Evolutionary conservation across 2,329 filamentous ascomycete species (phyloP).

Genomic region (Keithomyces neogunnii): DNA sequence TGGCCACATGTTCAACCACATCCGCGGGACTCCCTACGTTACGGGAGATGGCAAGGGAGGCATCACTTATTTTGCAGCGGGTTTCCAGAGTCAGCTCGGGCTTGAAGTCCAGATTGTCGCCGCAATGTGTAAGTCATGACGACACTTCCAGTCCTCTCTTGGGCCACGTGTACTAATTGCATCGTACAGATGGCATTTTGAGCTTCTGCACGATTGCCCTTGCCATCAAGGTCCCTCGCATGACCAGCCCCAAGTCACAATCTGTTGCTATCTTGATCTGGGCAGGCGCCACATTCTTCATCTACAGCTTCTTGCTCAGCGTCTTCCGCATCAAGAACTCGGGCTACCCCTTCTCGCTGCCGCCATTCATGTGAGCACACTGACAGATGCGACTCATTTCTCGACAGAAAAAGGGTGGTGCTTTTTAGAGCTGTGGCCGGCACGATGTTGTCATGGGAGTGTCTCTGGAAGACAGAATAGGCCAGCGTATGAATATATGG

Average conservation of each 20-base stretch:
- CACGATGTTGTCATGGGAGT: not conserved
- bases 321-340: constrained; percentile 92
- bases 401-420: too few species aligned
- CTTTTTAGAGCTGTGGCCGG: not conserved
- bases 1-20: constrained; percentile 99
- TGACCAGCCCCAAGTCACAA: constrained; percentile 67
- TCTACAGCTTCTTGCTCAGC: constrained; percentile 92
- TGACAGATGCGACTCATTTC: not conserved
- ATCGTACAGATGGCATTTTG: constrained; percentile 54
- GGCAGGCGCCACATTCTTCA: constrained; percentile 65
- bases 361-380: constrained; percentile 62
- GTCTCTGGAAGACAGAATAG: not conserved
- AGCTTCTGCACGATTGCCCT: constrained; percentile 89
- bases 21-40: constrained; percentile 91
- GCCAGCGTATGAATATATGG: not conserved
- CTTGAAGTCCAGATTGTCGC: constrained; percentile 94
- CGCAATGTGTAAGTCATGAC: constrained; percentile 68
- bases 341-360: constrained; percentile 88
- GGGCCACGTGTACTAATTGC: constrained; percentile 13
- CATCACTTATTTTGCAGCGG: constrained; percentile 80
- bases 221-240: constrained; percentile 85
- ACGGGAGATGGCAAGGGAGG: constrained; percentile 76
- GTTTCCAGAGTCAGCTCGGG: constrained; percentile 90
- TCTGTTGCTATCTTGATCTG: constrained; percentile 75
- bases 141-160: not conserved